Evolutionary conservation across 345 rosid genomes (phyloP).

Genomic region (Hypericum perforatum): DNA sequence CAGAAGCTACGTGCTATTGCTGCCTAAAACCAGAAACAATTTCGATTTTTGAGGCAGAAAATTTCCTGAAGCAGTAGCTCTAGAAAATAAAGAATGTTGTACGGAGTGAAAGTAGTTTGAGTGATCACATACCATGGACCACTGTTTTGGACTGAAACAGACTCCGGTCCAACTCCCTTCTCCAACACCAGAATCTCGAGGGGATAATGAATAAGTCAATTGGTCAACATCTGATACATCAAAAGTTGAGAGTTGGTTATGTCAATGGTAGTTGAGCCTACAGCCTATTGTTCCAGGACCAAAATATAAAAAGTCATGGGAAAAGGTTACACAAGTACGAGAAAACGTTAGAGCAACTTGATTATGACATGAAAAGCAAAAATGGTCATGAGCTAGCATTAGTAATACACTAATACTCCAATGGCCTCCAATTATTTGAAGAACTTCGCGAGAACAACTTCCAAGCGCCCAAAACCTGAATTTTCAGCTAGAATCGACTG

Average conservation of each 20-base stretch:
- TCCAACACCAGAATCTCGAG: slow-evolving; percentile 59
- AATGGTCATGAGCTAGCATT: no score
- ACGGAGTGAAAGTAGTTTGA: background rate
- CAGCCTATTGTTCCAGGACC: background rate
- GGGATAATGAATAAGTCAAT: slow-evolving; percentile 50
- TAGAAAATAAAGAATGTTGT: background rate
- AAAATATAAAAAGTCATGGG: background rate
- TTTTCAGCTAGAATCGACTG: no score
- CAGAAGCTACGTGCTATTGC: slow-evolving; percentile 57
- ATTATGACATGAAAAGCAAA: no score
- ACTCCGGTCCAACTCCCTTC: slow-evolving; percentile 74
- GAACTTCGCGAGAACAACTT: no score
- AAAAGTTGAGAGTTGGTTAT: slow-evolving; percentile 12
- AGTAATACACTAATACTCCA: no score
- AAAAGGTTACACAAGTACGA: no score
- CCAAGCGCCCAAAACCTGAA: no score
- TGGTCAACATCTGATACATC: slow-evolving; percentile 36
- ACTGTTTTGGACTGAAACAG: slow-evolving; percentile 59
- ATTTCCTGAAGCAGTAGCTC: background rate
- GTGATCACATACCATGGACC: slow-evolving; percentile 39
- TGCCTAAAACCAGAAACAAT: slow-evolving; percentile 28
- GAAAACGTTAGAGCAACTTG: no score
- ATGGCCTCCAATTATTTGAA: no score
- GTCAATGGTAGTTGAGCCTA: background rate
- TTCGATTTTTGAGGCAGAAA: background rate